These are phyloP conservation scores for Pseudozyma sp. DNA, from an alignment of 1,284 basidiomycete species.

Conservation along the genomic window DNA sequence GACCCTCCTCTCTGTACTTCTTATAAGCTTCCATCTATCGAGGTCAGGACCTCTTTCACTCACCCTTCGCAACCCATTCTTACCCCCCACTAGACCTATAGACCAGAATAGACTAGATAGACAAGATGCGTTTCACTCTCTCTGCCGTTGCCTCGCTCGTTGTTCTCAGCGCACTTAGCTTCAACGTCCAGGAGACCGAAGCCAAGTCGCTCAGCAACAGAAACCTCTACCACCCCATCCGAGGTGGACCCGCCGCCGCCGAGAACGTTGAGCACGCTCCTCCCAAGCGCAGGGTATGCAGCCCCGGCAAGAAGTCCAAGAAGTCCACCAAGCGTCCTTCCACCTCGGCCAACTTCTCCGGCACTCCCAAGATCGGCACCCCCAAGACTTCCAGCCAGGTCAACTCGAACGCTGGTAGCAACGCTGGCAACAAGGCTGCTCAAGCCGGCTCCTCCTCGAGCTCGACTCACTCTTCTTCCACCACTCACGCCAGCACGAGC, in stretches of 20 bases:
- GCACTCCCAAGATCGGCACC: slow-evolving; percentile 1
- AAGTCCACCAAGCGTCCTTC: slow-evolving; percentile 23
- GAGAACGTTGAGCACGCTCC: neutral
- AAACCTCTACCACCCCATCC: slow-evolving; percentile 18
- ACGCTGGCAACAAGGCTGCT: slow-evolving; percentile 1
- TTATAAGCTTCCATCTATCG: neutral
- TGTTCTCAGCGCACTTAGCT: slow-evolving; percentile 35
- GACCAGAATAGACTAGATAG: too few relatives aligned
- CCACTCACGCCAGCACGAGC: neutral
- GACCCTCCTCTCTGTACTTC: neutral
- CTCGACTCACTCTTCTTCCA: neutral
- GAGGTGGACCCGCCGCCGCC: neutral
- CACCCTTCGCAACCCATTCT: neutral
- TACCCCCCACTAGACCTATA: too few relatives aligned
- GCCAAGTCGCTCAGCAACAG: slow-evolving; percentile 51
- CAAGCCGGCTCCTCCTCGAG: slow-evolving; percentile 4
- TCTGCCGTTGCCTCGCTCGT: slow-evolving; percentile 39
- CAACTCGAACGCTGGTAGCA: neutral
- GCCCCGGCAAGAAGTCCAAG: slow-evolving; percentile 3
- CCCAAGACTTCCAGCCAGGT: neutral
- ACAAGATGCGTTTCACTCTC: slow-evolving; percentile 32
- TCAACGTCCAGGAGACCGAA: slow-evolving; percentile 25
- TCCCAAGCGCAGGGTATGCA: slow-evolving; percentile 9
- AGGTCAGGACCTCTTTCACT: slow-evolving; percentile 26
- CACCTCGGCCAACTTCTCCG: slow-evolving; percentile 10